Conservation (phyloP, 1,139 yeast species). For the Kodamaea fungicola region DNA sequence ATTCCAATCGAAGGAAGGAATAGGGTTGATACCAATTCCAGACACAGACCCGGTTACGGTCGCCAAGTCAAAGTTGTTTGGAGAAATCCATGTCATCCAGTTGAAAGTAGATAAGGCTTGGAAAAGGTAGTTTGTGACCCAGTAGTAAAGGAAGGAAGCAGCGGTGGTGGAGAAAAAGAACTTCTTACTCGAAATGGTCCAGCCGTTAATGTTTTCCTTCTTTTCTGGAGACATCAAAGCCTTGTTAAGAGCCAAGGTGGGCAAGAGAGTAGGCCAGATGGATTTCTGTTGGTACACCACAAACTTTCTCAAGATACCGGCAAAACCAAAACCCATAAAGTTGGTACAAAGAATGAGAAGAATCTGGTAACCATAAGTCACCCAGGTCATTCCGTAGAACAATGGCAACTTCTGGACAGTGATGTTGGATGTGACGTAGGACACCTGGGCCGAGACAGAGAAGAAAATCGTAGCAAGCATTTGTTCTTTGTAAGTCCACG, state of each 20-base stretch:
- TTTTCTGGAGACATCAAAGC: constrained; percentile 13
- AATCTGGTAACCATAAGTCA: constrained; percentile 12
- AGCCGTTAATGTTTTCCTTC: constrained; percentile 14
- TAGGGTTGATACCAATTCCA: constrained; percentile 15
- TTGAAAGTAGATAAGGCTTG: constrained; percentile 13
- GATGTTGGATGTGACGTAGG: constrained; percentile 13
- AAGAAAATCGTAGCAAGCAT: constrained; percentile 15
- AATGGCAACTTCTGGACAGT: constrained; percentile 12
- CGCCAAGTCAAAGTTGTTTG: constrained; percentile 13
- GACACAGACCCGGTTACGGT: constrained; percentile 11
- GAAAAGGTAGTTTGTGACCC: constrained; percentile 15
- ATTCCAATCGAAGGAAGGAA: constrained; percentile 16
- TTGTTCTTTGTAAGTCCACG: constrained; percentile 20
- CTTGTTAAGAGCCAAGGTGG: constrained; percentile 15
- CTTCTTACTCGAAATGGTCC: constrained; percentile 14
- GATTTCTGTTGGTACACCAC: constrained; percentile 11
- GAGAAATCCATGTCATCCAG: constrained; percentile 18
- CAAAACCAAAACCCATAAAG: constrained; percentile 19
- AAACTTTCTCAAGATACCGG: constrained; percentile 16
- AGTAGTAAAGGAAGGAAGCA: constrained; percentile 14
- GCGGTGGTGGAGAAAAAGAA: constrained; percentile 9
- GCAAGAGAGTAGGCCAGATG: constrained; percentile 16
- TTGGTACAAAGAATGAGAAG: constrained; percentile 12
- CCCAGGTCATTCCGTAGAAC: constrained; percentile 14
- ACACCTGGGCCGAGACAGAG: constrained; percentile 11